phyloP scores from a whole-genome alignment of 768 basidiomycete species.

The Mycena chlorophos region DNA sequence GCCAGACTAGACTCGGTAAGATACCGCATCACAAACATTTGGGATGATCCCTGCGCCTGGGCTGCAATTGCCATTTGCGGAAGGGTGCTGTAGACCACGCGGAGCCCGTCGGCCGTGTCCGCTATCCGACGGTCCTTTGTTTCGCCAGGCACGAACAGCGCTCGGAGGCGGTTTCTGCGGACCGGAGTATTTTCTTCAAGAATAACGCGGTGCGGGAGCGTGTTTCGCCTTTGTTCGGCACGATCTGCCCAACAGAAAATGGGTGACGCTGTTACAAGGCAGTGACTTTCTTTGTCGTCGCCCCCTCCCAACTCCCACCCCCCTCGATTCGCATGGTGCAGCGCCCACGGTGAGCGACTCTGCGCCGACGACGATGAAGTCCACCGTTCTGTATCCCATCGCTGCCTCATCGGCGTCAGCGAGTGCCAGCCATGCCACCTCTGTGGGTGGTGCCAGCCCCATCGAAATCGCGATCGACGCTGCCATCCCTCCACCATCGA shows the following conservation, averaged over 20 bases:
- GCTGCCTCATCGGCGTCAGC: background rate
- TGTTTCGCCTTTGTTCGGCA: slow-evolving; percentile 1
- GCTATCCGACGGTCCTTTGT: background rate
- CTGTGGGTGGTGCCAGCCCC: background rate
- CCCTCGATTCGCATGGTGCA: background rate
- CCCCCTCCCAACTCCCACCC: background rate
- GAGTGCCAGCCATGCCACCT: background rate
- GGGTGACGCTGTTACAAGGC: background rate
- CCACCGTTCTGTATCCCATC: background rate
- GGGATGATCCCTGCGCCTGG: too few relatives aligned
- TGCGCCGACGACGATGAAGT: background rate
- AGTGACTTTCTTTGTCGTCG: background rate
- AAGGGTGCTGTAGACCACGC: too few relatives aligned
- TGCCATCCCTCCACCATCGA: background rate
- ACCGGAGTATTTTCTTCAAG: background rate
- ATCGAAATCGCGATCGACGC: background rate
- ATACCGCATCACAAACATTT: too few relatives aligned
- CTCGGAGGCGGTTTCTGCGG: background rate
- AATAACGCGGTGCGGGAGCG: background rate
- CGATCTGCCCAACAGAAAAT: background rate
- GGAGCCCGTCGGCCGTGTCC: too few relatives aligned
- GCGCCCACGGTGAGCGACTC: background rate
- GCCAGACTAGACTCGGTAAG: too few relatives aligned
- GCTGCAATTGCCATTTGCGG: too few relatives aligned
- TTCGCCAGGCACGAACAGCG: background rate